Evolutionary conservation across 2,329 filamentous ascomycete genomes (phyloP).

Genomic region (Trichoderma breve): DNA sequence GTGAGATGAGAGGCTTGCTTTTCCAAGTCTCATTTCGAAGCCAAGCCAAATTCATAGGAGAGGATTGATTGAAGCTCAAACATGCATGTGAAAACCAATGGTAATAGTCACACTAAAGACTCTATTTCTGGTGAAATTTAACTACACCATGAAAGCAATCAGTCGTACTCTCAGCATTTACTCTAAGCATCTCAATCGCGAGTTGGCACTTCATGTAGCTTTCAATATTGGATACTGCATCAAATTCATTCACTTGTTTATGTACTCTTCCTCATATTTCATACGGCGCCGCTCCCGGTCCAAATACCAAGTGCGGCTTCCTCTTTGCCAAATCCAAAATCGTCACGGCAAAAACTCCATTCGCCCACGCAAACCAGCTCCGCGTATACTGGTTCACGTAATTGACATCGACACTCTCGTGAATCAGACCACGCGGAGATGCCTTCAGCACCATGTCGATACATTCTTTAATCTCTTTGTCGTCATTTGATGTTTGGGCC

Average conservation of each 20-base stretch:
- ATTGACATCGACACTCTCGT: slow-evolving; percentile 90
- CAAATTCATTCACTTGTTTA: neutral
- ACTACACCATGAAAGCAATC: neutral
- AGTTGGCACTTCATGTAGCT: neutral
- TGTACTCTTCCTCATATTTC: slow-evolving; percentile 38
- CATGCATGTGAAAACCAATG: neutral
- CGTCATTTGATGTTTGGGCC: slow-evolving; percentile 81
- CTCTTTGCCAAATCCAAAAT: slow-evolving; percentile 84
- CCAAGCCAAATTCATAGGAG: neutral
- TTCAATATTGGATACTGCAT: neutral
- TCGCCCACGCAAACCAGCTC: slow-evolving; percentile 98
- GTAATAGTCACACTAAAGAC: neutral
- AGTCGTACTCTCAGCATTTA: neutral
- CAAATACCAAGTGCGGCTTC: slow-evolving; percentile 86
- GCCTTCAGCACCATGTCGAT: slow-evolving; percentile 73
- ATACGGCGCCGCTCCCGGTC: slow-evolving; percentile 59
- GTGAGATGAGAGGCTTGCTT: neutral
- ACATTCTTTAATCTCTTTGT: slow-evolving; percentile 74
- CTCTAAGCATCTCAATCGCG: neutral
- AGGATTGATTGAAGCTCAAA: neutral
- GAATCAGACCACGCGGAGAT: slow-evolving; percentile 75
- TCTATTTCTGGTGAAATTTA: neutral
- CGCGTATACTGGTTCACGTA: slow-evolving; percentile 66
- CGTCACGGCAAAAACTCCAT: slow-evolving; percentile 91
- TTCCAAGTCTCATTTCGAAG: neutral